Evolutionary conservation across 352 stramenopile genomes (phyloP).

Genomic region (Elongisporangium anandrum): DNA sequence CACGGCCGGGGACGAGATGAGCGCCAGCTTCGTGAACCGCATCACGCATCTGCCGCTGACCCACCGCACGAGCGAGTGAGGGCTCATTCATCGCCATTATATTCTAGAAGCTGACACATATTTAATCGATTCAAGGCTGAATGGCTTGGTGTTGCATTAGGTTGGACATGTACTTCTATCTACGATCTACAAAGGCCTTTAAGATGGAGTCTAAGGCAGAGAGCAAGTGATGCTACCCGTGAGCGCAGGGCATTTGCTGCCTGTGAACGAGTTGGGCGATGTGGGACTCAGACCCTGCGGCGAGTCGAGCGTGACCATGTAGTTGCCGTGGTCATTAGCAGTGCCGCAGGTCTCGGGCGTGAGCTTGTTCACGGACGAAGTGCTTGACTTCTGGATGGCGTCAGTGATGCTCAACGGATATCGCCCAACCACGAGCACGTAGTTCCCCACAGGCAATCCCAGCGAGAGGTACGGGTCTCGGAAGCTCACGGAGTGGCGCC

Average conservation of each 20-base stretch:
- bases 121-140: neutral
- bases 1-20: conserved; percentile 37
- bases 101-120: conserved; percentile 1
- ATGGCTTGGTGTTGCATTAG: neutral
- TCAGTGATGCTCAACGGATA: conserved; percentile 63
- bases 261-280: conserved; percentile 38
- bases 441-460: conserved; percentile 36
- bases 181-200: neutral
- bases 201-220: neutral
- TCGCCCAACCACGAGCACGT: conserved; percentile 56
- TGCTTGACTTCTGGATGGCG: conserved; percentile 32
- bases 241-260: conserved; percentile 22
- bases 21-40: conserved; percentile 52
- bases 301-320: conserved; percentile 48
- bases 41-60: conserved; percentile 67
- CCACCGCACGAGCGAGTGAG: conserved; percentile 71
- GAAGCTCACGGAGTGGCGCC: conserved; percentile 61
- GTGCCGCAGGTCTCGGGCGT: conserved; percentile 54
- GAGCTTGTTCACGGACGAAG: conserved; percentile 20
- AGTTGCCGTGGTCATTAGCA: conserved; percentile 33
- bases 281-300: conserved; percentile 23
- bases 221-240: neutral
- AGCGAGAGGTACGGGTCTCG: conserved; percentile 71
- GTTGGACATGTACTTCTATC: neutral
- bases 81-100: neutral